phyloP scores from a whole-genome alignment of 306 rosid species.

The Coriaria nepalensis region DNA sequence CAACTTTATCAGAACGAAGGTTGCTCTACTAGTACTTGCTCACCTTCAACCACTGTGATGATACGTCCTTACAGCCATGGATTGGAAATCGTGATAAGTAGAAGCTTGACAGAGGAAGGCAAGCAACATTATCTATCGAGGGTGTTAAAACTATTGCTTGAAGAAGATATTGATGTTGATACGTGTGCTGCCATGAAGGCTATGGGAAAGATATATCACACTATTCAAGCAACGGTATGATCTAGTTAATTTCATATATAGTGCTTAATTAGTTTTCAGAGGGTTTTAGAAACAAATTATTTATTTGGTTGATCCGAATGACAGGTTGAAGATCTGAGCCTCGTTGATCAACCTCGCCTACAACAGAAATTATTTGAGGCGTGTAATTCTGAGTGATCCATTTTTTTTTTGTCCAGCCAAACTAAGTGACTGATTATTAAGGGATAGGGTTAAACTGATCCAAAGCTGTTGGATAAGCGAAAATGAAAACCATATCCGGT shows the following conservation, averaged over 20 bases:
- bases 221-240: constrained; percentile 25
- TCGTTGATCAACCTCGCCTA: no score
- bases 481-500: no score
- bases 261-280: background rate
- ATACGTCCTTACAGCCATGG: constrained; percentile 15
- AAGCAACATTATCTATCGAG: constrained; percentile 12
- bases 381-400: no score
- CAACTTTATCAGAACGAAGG: no score
- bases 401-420: no score
- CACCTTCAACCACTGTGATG: background rate
- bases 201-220: constrained; percentile 22
- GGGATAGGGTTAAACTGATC: no score
- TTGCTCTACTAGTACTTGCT: background rate
- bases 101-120: background rate
- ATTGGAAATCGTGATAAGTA: constrained; percentile 19
- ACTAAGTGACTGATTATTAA: no score
- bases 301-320: no score
- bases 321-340: no score
- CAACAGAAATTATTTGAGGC: no score
- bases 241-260: background rate
- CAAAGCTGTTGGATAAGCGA: no score
- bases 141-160: constrained; percentile 20
- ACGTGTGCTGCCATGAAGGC: constrained; percentile 17
- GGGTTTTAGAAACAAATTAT: no score
- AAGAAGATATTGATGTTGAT: constrained; percentile 17